phyloP scores from a whole-genome alignment of 371 early-diverging fungal genomes.

The Zancudomyces culisetae region DNA sequence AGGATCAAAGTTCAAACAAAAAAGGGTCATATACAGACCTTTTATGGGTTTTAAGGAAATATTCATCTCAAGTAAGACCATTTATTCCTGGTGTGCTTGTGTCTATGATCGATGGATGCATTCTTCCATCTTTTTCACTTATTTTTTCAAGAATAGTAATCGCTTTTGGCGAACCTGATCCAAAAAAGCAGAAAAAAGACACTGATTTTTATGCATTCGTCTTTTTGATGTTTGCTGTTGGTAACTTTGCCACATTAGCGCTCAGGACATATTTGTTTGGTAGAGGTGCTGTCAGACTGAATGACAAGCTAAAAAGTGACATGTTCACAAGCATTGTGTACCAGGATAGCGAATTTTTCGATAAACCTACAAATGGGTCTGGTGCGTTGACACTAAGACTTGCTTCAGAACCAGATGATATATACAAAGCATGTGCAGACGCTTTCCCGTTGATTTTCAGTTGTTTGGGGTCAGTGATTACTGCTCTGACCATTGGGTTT shows the following conservation, averaged over 20 bases:
- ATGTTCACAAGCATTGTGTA: constrained; percentile 37
- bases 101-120: constrained; percentile 32
- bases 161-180: constrained; percentile 15
- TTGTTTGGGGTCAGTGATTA: constrained; percentile 13
- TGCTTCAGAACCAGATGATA: constrained; percentile 60
- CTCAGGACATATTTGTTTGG: constrained; percentile 24
- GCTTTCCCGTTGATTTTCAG: constrained; percentile 33
- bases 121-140: constrained; percentile 29
- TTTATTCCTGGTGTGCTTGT: constrained; percentile 12
- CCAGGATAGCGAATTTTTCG: constrained; percentile 80
- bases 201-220: constrained; percentile 12
- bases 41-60: constrained; percentile 5
- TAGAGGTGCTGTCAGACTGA: constrained; percentile 30
- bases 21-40: too few species aligned
- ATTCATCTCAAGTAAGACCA: constrained; percentile 5
- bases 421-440: constrained; percentile 43
- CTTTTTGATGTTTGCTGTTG: constrained; percentile 12
- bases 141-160: constrained; percentile 27
- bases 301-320: constrained; percentile 31
- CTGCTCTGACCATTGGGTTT: constrained; percentile 17
- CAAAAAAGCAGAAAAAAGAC: constrained; percentile 9
- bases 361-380: constrained; percentile 54
- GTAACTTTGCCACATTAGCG: constrained; percentile 26
- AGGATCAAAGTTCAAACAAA: too few species aligned
- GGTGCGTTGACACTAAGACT: constrained; percentile 69